Evolutionary conservation across 2,329 filamentous ascomycete genomes (phyloP), one percentile per base, ranked within the genome.

Genomic region (Aspergillus uvarum): DNA sequence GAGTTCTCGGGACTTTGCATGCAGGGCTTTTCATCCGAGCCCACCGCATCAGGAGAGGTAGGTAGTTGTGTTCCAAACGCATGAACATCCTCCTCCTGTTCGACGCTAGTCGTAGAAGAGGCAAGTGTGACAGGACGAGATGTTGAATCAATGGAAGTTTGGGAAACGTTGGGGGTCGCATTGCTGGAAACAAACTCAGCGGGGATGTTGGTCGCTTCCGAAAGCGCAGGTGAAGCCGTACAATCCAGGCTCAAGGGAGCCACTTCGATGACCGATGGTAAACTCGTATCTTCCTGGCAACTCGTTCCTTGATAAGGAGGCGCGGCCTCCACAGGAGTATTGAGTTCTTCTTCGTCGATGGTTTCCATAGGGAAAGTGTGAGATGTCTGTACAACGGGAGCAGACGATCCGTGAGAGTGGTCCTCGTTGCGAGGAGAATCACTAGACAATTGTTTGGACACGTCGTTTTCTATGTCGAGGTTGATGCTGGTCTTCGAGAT

Each of bases 311-410:
- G 49, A 14, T 19, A 42, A 3, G 53, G 35, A 32, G 24, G 32
- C 2, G 50, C 22, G 21, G 51, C 47, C 21, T 59, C 48, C 14
- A 52, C 48, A 16, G 61, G 59, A n/a, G 51, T 63, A 31, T 44
- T 38, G 26, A 58, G 35, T 32, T 69, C 65, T 29, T 69, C 65
- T 57, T 69, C 68, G 35, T 65, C 56, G 16, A 69, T 69, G 1
- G 67, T 69, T 48, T 71, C 64, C 66, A 67, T 67, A 6, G 60
- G 62, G 44, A 16, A 56, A 21, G 61, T 38, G 11, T 59, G 64
- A 38, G 52, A 56, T 47, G 55, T 47, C 32, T 66, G 63, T 12
- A 49, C 48, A 44, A 59, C 32, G 10, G 51, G 24, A 16, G 44
- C 54, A 14, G 61, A 55, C 47, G 51, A 29, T 5, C 42, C 52